Base-by-base conservation (phyloP, 495 filamentous ascomycete species). In the Eremomyces bilateralis region DNA sequence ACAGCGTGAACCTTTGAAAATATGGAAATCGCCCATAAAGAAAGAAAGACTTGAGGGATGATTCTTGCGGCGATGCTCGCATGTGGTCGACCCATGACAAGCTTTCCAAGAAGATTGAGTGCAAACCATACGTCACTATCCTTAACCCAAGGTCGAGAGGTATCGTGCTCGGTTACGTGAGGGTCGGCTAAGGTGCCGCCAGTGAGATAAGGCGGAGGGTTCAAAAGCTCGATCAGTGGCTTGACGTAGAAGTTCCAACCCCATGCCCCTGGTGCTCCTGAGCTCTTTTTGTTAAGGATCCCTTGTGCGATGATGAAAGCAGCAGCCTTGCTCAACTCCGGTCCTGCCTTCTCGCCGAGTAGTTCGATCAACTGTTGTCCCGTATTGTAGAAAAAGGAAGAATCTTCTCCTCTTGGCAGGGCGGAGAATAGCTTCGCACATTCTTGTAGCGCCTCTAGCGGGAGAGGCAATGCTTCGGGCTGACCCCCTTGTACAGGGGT, bases 281-380 rank as follows among this genome's bases (percentile, higher is more conserved):
- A 69, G 18, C 62, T 52, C 33, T 67, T 71, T 36, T 69, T 70
- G 0, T 71, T 69, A 31, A 88, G 47, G 15, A 84, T 71, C 1
- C 77, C 76, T 44, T 70, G 74, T 0, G 73, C 76, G 35, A 83
- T 73, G 29, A 79, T 64, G 47, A 80, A 80, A 0, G 74, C 67
- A 3, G 71, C 73, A 4, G 65, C 71, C 42, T 63, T 74, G 37
- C 53, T 61, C 40, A 84, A 53, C 44, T 81, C 76, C 3, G 53
- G 59, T 4, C 68, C 67, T 19, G 70, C 67, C 20, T 59, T 54
- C 1, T 73, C 73, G 43, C 80, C 74, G 15, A 88, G 62, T 11
- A 84, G 59, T 21, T 48, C 44, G 15, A 77, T 52, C 10, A 88
- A 58, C 42, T 83, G 76, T 5, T 73, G 69, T 2, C 66, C 69